Conservation (phyloP, 2,329 filamentous ascomycete species). For the Penicillium sp. region DNA sequence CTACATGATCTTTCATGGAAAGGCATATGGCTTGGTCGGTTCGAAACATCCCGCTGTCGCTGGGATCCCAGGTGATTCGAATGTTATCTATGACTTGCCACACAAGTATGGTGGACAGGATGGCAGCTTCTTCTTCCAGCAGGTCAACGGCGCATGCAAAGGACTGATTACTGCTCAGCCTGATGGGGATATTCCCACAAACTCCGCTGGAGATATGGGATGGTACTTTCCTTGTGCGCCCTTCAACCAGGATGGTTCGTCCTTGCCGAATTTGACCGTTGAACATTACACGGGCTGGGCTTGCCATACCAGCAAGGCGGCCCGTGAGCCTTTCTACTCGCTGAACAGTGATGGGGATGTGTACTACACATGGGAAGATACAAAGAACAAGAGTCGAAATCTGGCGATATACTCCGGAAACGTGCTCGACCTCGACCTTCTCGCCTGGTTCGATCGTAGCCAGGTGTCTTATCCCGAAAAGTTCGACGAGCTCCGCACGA, state of each 20-base stretch:
- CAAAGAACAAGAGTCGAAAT: constrained; percentile 84
- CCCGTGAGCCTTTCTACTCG: constrained; percentile 73
- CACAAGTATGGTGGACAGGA: constrained; percentile 83
- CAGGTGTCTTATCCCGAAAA: constrained; percentile 72
- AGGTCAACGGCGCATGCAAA: constrained; percentile 97
- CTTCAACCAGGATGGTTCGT: constrained; percentile 92
- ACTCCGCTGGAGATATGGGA: constrained; percentile 69
- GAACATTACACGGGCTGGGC: constrained; percentile 79
- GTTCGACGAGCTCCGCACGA: constrained; percentile 77
- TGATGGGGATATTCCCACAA: constrained; percentile 69
- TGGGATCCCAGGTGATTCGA: constrained; percentile 70
- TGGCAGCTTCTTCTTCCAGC: constrained; percentile 95
- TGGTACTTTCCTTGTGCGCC: constrained; percentile 96
- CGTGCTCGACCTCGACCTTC: constrained; percentile 83
- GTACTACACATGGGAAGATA: constrained; percentile 93
- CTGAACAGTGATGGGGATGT: constrained; percentile 75
- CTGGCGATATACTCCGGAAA: constrained; percentile 91
- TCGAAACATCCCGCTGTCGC: constrained; percentile 77
- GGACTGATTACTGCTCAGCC: constrained; percentile 70
- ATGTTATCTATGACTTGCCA: constrained; percentile 83
- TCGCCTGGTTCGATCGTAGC: constrained; percentile 82
- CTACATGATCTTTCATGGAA: constrained; percentile 96
- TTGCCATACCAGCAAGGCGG: constrained; percentile 74
- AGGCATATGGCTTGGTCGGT: constrained; percentile 75
- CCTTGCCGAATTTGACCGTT: constrained; percentile 67